Conservation (phyloP, 352 stramenopile genomes). For the Phytophthora podocarpi region DNA sequence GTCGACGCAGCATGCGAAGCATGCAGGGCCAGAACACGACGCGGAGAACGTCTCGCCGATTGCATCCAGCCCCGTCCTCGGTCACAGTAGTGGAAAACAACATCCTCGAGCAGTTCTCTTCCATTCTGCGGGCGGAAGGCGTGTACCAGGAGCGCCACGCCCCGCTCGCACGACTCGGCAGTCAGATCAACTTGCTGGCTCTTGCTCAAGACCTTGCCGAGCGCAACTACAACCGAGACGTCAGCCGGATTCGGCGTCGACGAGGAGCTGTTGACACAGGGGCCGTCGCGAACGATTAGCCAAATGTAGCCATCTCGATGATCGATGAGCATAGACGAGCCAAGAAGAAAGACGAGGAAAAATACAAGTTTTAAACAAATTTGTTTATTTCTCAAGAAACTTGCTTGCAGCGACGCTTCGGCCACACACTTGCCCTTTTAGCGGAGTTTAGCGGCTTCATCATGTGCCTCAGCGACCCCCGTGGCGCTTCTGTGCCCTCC, state of each 20-base stretch:
- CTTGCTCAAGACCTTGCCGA: slow-evolving; percentile 30
- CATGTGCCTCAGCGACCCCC: slow-evolving; percentile 31
- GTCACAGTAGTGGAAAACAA: slow-evolving; percentile 57
- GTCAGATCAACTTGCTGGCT: slow-evolving; percentile 53
- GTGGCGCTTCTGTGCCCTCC: neutral
- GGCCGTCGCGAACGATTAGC: neutral
- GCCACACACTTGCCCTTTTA: neutral
- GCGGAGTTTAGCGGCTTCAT: neutral
- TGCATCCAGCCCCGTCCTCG: slow-evolving; percentile 53
- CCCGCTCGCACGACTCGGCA: slow-evolving; percentile 62
- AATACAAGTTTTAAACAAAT: too few relatives aligned
- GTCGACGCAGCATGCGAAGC: slow-evolving; percentile 28
- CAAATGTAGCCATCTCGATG: neutral
- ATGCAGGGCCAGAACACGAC: slow-evolving; percentile 2
- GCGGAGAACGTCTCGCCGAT: slow-evolving; percentile 23
- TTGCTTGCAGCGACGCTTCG: slow-evolving; percentile 23
- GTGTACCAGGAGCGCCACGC: slow-evolving; percentile 64
- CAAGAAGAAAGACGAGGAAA: too few relatives aligned
- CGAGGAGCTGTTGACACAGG: slow-evolving; percentile 24
- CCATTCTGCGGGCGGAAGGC: slow-evolving; percentile 54
- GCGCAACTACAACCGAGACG: slow-evolving; percentile 27
- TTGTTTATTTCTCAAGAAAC: too few relatives aligned
- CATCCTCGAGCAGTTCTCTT: slow-evolving; percentile 67
- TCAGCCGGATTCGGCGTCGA: slow-evolving; percentile 19
- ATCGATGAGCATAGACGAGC: too few relatives aligned